phyloP scores from a whole-genome alignment of 768 basidiomycete species.

The Botryobasidium botryosum region DNA sequence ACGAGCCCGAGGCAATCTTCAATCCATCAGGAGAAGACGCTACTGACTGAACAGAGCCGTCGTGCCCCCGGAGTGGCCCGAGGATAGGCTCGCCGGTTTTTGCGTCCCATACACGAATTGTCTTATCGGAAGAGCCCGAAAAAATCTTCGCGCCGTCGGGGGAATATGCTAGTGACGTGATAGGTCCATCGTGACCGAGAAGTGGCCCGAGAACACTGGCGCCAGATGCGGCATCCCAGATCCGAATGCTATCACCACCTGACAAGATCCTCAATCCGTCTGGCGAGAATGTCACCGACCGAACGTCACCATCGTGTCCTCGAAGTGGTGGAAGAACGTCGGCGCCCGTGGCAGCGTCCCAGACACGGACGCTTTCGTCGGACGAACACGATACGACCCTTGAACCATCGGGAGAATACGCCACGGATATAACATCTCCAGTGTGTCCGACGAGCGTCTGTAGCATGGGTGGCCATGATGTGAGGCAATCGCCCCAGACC shows the following conservation, averaged over 20 bases:
- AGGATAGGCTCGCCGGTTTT: background rate
- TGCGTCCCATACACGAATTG: slow-evolving; percentile 3
- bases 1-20: slow-evolving; percentile 2
- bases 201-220: background rate
- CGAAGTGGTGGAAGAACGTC: too few relatives aligned
- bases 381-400: too few relatives aligned
- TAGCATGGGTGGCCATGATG: too few relatives aligned
- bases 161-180: slow-evolving; percentile 8
- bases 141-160: background rate
- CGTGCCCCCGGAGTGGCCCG: slow-evolving; percentile 2
- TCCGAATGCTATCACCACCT: background rate
- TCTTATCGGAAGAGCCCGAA: slow-evolving; percentile 1
- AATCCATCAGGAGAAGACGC: slow-evolving; percentile 4
- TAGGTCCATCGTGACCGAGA: background rate
- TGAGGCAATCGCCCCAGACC: too few relatives aligned
- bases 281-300: slow-evolving; percentile 6
- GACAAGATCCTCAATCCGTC: background rate
- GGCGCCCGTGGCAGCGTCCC: background rate
- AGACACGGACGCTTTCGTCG: background rate
- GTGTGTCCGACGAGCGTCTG: too few relatives aligned
- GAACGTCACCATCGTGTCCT: background rate
- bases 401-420: too few relatives aligned
- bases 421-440: too few relatives aligned
- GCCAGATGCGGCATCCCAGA: background rate
- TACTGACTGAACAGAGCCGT: background rate